A percentile compares a stretch with the other conserved stretches of the same genome.
Conservation (phyloP, 139 green algal genomes). For the Medakamo hakoo region DNA sequence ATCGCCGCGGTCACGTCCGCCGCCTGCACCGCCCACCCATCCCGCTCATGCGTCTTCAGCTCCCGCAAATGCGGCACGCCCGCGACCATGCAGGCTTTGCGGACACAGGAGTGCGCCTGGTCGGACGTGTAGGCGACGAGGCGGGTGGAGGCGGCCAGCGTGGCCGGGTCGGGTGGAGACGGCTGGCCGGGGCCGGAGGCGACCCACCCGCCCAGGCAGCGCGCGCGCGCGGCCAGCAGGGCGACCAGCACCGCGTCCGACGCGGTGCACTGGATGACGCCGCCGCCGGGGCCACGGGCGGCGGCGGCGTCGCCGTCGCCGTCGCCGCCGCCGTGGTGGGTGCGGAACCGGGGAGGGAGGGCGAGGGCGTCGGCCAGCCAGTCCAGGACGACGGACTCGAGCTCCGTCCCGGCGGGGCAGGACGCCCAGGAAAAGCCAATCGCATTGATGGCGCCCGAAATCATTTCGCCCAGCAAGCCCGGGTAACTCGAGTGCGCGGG, state of each 20-base stretch:
- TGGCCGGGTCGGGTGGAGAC: slow-evolving; percentile 17
- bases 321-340: not conserved
- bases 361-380: slow-evolving; percentile 58
- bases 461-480: slow-evolving; percentile 58
- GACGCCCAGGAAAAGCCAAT: slow-evolving; percentile 55
- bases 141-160: slow-evolving; percentile 17
- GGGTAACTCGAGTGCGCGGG: slow-evolving; percentile 43
- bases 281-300: slow-evolving; percentile 23
- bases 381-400: slow-evolving; percentile 68
- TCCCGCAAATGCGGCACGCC: slow-evolving; percentile 39
- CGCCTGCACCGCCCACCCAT: slow-evolving; percentile 37
- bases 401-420: slow-evolving; percentile 57
- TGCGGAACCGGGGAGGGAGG: slow-evolving; percentile 40
- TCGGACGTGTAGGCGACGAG: not conserved
- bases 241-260: slow-evolving; percentile 48
- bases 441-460: slow-evolving; percentile 11
- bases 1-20: slow-evolving; percentile 31
- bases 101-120: slow-evolving; percentile 50
- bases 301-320: slow-evolving; percentile 1
- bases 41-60: slow-evolving; percentile 20
- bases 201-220: slow-evolving; percentile 1
- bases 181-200: too few relatives aligned
- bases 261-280: slow-evolving; percentile 48
- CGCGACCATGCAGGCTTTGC: slow-evolving; percentile 64
- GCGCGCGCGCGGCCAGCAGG: slow-evolving; percentile 44